Conservation (phyloP, 2,329 filamentous ascomycete species). For the Colletotrichum tamarilloi region DNA sequence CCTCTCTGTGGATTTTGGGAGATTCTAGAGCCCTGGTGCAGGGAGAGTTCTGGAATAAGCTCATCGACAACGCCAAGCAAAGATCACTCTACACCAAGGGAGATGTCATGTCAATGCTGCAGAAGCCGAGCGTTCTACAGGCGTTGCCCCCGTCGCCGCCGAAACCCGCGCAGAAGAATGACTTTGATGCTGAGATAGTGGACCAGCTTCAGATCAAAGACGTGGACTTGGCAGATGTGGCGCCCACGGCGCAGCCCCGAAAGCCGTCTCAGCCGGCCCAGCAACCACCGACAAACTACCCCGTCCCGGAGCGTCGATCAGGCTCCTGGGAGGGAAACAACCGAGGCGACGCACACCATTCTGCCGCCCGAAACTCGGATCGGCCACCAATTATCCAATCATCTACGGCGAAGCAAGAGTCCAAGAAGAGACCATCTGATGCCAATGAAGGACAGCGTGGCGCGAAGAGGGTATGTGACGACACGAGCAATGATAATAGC, state of each 20-base stretch:
- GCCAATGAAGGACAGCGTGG: slow-evolving; percentile 45
- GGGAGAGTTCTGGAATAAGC: slow-evolving; percentile 89
- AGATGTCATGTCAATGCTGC: slow-evolving; percentile 62
- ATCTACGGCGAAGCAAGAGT: slow-evolving; percentile 38
- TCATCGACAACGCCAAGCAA: slow-evolving; percentile 83
- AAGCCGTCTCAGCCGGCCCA: slow-evolving; percentile 1
- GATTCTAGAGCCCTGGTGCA: slow-evolving; percentile 88
- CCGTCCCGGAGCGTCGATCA: slow-evolving; percentile 5
- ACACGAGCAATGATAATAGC: not conserved
- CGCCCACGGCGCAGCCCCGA: not conserved
- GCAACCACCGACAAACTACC: not conserved
- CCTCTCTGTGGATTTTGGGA: slow-evolving; percentile 94
- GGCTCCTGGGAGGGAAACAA: slow-evolving; percentile 13
- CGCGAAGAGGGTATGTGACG: slow-evolving; percentile 54
- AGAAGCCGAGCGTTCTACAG: slow-evolving; percentile 50
- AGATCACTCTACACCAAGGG: slow-evolving; percentile 83
- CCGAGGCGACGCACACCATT: slow-evolving; percentile 40
- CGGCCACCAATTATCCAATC: slow-evolving; percentile 53
- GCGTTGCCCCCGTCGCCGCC: slow-evolving; percentile 7
- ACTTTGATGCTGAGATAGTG: not conserved
- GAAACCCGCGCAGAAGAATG: slow-evolving; percentile 43
- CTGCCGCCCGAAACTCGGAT: slow-evolving; percentile 20
- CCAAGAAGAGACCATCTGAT: slow-evolving; percentile 59
- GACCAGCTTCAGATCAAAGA: slow-evolving; percentile 18
- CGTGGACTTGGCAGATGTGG: slow-evolving; percentile 34